phyloP scores from a whole-genome alignment of 148 eudicot genomes.

The Amaranthus cruentus region DNA sequence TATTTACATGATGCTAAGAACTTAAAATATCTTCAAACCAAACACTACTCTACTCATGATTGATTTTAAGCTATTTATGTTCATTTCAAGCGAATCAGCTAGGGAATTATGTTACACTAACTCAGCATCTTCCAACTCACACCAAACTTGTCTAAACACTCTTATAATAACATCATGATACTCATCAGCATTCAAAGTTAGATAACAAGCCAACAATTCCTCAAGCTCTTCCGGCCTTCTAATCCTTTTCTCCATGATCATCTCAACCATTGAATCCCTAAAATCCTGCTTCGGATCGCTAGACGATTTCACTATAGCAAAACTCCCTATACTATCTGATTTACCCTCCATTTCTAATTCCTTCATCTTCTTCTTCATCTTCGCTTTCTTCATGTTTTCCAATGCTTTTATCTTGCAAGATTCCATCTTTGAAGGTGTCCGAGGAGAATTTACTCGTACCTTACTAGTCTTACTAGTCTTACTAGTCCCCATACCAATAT shows the following conservation, averaged over 20 bases:
- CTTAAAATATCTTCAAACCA: not conserved
- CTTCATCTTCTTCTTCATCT: constrained; percentile 34
- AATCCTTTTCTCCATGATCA: constrained; percentile 61
- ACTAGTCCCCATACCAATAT: constrained; percentile 28
- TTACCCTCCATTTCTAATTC: constrained; percentile 21
- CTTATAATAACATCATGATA: constrained; percentile 74
- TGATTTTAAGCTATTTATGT: no score
- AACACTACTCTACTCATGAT: no score
- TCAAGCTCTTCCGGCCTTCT: constrained; percentile 55
- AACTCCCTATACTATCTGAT: constrained; percentile 42
- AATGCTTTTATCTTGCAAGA: constrained; percentile 57
- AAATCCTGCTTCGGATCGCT: constrained; percentile 60
- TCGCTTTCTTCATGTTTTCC: constrained; percentile 53
- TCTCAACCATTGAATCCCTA: constrained; percentile 76
- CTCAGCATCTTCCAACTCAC: constrained; percentile 38
- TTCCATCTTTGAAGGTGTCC: constrained; percentile 46
- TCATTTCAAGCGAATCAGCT: no score
- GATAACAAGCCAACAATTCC: constrained; percentile 75
- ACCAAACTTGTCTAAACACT: constrained; percentile 73
- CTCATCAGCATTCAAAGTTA: constrained; percentile 62
- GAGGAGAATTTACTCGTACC: constrained; percentile 43
- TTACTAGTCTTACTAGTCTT: constrained; percentile 25
- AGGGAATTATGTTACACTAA: not conserved
- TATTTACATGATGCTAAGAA: constrained; percentile 14
- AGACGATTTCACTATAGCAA: constrained; percentile 67